Conservation (phyloP, 2,329 filamentous ascomycete species). For the Hymenoscyphus salicellus region DNA sequence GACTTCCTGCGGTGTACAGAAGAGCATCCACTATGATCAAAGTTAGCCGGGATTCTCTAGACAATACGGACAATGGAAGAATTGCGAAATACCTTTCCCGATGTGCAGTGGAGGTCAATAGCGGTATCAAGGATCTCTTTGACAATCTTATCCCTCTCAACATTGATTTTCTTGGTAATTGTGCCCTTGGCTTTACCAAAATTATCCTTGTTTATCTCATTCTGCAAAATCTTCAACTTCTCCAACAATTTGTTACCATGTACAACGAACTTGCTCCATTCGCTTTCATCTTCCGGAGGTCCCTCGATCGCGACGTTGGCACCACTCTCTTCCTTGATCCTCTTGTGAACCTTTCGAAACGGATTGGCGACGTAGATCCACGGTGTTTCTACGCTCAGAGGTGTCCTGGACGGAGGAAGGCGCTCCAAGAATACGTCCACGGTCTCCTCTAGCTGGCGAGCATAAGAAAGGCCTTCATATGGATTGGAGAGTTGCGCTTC, state of each 20-base stretch:
- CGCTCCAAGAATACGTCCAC: conserved; percentile 64
- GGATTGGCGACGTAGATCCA: conserved; percentile 78
- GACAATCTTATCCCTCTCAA: conserved; percentile 44
- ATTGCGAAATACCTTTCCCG: conserved; percentile 59
- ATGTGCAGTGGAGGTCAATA: conserved; percentile 52
- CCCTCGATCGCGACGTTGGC: conserved; percentile 34
- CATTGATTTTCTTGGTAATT: conserved; percentile 26
- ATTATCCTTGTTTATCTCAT: conserved; percentile 48
- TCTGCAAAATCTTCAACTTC: conserved; percentile 39
- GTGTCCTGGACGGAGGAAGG: conserved; percentile 56
- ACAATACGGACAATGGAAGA: neutral
- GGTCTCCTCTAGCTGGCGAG: conserved; percentile 63
- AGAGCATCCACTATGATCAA: conserved; percentile 69
- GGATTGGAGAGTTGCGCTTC: conserved; percentile 50
- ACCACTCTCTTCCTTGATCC: conserved; percentile 5
- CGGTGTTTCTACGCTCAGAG: conserved; percentile 41
- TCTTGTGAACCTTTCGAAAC: conserved; percentile 34
- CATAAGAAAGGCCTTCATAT: conserved; percentile 50
- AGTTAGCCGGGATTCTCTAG: neutral
- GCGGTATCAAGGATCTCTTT: conserved; percentile 61
- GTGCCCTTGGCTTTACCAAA: conserved; percentile 16
- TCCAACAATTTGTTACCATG: conserved; percentile 33
- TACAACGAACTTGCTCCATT: conserved; percentile 23
- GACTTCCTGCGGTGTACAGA: conserved; percentile 53
- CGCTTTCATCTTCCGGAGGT: conserved; percentile 25